phyloP scores from a whole-genome alignment of 2,329 filamentous ascomycete species.

The Exophiala mesophila region DNA sequence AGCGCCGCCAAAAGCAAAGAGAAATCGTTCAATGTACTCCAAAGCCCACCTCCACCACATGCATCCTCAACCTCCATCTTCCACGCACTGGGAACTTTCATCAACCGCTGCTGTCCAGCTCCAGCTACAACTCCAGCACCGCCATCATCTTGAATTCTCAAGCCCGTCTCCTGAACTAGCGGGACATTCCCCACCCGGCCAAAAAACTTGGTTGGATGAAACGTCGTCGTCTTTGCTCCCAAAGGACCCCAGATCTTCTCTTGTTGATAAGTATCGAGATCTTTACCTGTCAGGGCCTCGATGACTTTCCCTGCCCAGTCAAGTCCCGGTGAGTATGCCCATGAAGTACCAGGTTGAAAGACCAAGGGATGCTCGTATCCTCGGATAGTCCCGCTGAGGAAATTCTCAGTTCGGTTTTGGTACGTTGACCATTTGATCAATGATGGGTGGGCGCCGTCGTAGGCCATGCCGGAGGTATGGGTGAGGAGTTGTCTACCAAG shows the following conservation, averaged over 20 bases:
- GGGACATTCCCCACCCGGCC: background rate
- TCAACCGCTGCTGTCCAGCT: conserved; percentile 27
- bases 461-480: conserved; percentile 10
- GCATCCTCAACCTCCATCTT: conserved; percentile 29
- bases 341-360: conserved; percentile 47
- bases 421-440: conserved; percentile 12
- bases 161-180: conserved; percentile 28
- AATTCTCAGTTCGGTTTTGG: conserved; percentile 7
- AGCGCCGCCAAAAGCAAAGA: conserved; percentile 22
- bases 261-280: conserved; percentile 41
- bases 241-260: conserved; percentile 44
- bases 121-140: background rate
- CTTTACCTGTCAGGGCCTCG: conserved; percentile 37
- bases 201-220: conserved; percentile 29
- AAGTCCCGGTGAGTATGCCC: conserved; percentile 47
- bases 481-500: conserved; percentile 27
- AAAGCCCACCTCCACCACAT: conserved; percentile 26
- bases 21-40: conserved; percentile 24
- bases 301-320: conserved; percentile 54
- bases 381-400: conserved; percentile 29
- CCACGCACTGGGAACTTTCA: conserved; percentile 34
- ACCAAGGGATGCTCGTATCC: conserved; percentile 45
- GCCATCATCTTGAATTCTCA: background rate
- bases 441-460: conserved; percentile 9
- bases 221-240: conserved; percentile 46